Conservation (phyloP, 2,329 filamentous ascomycete genomes). For the Beauveria bassiana region DNA sequence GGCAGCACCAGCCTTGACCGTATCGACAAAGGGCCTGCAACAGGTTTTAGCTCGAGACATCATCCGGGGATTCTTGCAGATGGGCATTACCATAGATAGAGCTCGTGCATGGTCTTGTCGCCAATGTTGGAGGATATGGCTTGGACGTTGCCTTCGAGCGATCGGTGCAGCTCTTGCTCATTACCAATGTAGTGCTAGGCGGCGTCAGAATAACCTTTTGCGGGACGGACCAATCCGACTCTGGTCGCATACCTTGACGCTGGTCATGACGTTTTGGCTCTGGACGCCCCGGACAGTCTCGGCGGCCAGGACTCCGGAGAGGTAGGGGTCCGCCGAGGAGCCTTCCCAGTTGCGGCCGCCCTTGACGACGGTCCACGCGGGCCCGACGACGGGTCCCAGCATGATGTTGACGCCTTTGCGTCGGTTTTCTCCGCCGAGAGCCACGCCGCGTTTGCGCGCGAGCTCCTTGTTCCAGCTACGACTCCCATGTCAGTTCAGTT, state of each 20-base stretch:
- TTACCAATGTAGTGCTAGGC: slow-evolving; percentile 61
- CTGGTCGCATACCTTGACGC: slow-evolving; percentile 44
- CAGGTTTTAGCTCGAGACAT: background rate
- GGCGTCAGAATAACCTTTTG: slow-evolving; percentile 22
- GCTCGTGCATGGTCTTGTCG: slow-evolving; percentile 51
- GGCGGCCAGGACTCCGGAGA: slow-evolving; percentile 63
- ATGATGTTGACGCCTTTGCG: slow-evolving; percentile 52
- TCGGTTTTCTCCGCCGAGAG: slow-evolving; percentile 3
- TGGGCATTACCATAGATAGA: slow-evolving; percentile 54
- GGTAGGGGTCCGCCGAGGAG: slow-evolving; percentile 62
- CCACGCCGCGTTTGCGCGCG: background rate
- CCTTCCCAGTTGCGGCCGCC: slow-evolving; percentile 72
- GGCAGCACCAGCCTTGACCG: slow-evolving; percentile 52
- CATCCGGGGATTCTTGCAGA: background rate
- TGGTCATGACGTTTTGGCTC: slow-evolving; percentile 70
- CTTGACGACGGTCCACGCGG: slow-evolving; percentile 61
- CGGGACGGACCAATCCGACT: rapidly evolving
- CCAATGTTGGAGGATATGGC: slow-evolving; percentile 51
- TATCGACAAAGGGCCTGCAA: slow-evolving; percentile 58
- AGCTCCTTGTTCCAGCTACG: slow-evolving; percentile 44
- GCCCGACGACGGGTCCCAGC: slow-evolving; percentile 63
- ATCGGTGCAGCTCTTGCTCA: slow-evolving; percentile 70
- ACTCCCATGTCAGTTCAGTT: slow-evolving; percentile 43
- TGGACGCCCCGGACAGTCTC: slow-evolving; percentile 70
- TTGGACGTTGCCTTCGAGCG: slow-evolving; percentile 51